Evolutionary conservation across 257 asterid genomes (phyloP).

Genomic region (Coffea eugenioides): DNA sequence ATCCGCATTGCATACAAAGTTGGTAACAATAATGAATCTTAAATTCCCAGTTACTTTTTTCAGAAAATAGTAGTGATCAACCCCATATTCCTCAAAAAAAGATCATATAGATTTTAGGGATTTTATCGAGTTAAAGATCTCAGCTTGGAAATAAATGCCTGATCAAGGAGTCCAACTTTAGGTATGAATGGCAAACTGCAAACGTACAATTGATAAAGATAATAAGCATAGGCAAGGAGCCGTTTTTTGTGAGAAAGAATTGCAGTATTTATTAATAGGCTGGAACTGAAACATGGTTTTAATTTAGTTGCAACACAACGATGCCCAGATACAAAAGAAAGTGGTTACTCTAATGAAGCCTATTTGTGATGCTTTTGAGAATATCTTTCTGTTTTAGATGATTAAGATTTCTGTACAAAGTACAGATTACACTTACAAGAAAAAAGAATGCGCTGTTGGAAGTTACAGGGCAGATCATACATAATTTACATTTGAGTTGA

Average conservation of each 20-base stretch:
- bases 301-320: too few relatives aligned
- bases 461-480: neutral
- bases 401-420: conserved; percentile 7
- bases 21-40: too few relatives aligned
- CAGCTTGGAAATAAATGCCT: neutral
- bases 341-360: neutral
- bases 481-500: conserved; percentile 29
- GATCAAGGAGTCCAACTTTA: neutral
- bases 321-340: neutral
- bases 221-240: neutral
- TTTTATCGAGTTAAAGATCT: too few relatives aligned
- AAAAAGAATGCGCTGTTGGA: neutral
- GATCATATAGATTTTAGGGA: too few relatives aligned
- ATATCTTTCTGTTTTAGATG: neutral
- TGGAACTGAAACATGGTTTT: neutral
- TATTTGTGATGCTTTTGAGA: neutral
- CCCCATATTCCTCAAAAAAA: too few relatives aligned
- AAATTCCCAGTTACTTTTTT: too few relatives aligned
- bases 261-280: neutral
- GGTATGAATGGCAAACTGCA: neutral
- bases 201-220: neutral
- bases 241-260: neutral
- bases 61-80: too few relatives aligned
- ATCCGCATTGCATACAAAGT: too few relatives aligned
- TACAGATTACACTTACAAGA: neutral